Base-by-base conservation (phyloP, 2,329 filamentous ascomycete genomes). In the Beauveria asiatica region DNA sequence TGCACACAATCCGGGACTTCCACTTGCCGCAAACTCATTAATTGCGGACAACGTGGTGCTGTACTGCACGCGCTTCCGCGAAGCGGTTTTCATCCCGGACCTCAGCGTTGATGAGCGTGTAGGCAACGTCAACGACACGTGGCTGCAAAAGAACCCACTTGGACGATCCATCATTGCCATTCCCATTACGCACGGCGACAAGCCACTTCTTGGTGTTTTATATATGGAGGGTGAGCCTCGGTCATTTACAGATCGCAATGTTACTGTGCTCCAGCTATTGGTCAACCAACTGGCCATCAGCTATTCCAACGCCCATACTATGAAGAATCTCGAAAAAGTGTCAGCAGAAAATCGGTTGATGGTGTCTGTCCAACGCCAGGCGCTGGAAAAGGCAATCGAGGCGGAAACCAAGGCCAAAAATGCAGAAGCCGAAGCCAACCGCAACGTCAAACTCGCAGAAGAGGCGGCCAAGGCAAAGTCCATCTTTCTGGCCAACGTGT, bases 381-480 rank as follows among this genome's bases (percentile, higher is more conserved):
- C 89, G 2, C 78, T 92, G 10, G 82, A 81, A 3, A 86, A 91
- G 68, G 89, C 89, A 13, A 80, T 86, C 59, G 83, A 86, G 62
- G 86, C 89, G 0, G 88, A 92, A 71, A 81, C 81, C 62, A 91
- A 92, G 70, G 89, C 89, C 10, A 91, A 90, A 70, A 76, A 83
- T 57, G 89, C 89, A 1, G 88, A 92, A 70, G 84, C 87, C 0
- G 84, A 90, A 68, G 89, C 89, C 8, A 85, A 89, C 68, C 83
- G 86, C 62, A 91, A 90, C 70, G 88, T 92, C 70, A 87, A 89
- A 72, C 80, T 92, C 44, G 90, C 90, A 17, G 89, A 93, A 69
- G 89, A 93, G 71, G 89, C 89, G 11, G 88, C 89, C 23, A 90
- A 89, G 72, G 89, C 89, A 44, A 93, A 93, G 71, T 88, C 86